Conservation (phyloP, 768 basidiomycete genomes). For the Suillus weaverae region DNA sequence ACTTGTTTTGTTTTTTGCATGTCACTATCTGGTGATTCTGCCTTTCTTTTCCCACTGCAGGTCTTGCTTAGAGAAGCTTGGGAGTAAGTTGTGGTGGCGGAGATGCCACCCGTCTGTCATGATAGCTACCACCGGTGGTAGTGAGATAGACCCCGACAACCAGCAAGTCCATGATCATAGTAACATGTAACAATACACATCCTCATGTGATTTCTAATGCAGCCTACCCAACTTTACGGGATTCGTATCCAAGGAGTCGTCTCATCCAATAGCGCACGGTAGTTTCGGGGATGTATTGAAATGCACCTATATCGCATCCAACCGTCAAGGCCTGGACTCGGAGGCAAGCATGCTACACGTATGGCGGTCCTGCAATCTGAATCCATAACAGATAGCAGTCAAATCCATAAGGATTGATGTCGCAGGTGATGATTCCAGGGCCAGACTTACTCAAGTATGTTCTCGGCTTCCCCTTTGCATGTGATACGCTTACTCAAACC, state of each 20-base stretch:
- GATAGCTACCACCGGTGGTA: neutral
- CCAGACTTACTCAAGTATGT: conserved; percentile 5
- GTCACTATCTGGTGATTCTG: neutral
- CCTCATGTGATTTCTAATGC: no score
- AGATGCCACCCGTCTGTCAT: neutral
- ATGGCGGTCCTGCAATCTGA: neutral
- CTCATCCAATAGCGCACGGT: conserved; percentile 4
- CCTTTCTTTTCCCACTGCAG: neutral
- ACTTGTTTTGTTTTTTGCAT: neutral
- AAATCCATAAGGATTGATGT: conserved; percentile 8
- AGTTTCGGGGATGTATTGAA: conserved; percentile 13
- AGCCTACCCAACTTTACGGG: conserved; percentile 3
- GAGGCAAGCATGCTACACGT: neutral
- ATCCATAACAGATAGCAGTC: conserved; percentile 10
- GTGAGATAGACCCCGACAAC: neutral
- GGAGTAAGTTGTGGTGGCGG: neutral
- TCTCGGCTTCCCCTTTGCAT: neutral
- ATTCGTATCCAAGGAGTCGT: neutral
- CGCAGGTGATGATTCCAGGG: conserved; percentile 3
- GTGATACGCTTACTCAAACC: neutral
- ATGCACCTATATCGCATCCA: neutral
- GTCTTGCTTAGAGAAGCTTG: neutral
- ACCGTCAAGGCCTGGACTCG: neutral
- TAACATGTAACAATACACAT: no score
- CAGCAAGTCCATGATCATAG: neutral